A percentile compares a stretch with the other conserved stretches of the same genome.
Evolutionary conservation across 805 yeast species (phyloP).

Genomic region (Yamadazyma scolyti): DNA sequence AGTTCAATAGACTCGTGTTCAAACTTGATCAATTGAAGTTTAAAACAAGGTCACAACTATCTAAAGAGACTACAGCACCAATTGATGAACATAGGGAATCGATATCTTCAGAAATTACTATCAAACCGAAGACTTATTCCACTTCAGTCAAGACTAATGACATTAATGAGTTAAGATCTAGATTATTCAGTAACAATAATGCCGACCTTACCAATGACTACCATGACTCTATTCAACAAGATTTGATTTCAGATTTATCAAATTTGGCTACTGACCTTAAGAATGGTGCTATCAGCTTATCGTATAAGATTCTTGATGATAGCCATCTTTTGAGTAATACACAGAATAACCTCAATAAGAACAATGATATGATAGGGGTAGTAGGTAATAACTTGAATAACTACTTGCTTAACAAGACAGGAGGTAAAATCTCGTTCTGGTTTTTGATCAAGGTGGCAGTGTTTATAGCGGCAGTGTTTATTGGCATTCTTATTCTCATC

Average conservation of each 20-base stretch:
- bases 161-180: constrained; percentile 8
- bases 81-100: too few species aligned
- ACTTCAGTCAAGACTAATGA: constrained; percentile 4
- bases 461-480: constrained; percentile 22
- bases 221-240: constrained; percentile 46
- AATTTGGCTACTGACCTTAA: constrained; percentile 47
- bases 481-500: constrained; percentile 29
- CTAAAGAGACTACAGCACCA: not conserved
- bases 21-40: constrained; percentile 5
- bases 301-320: constrained; percentile 32
- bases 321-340: constrained; percentile 29
- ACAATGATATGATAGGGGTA: constrained; percentile 23
- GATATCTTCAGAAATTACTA: not conserved
- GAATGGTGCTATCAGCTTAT: constrained; percentile 42
- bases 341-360: constrained; percentile 29
- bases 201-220: constrained; percentile 22
- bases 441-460: constrained; percentile 30
- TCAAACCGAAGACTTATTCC: constrained; percentile 1
- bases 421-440: constrained; percentile 37
- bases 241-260: constrained; percentile 44
- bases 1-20: constrained; percentile 7
- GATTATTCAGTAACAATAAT: constrained; percentile 6
- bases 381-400: constrained; percentile 35
- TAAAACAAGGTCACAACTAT: not conserved
- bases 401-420: constrained; percentile 36